Base-by-base conservation (phyloP, 768 basidiomycete species). In the Hericium alpestre region DNA sequence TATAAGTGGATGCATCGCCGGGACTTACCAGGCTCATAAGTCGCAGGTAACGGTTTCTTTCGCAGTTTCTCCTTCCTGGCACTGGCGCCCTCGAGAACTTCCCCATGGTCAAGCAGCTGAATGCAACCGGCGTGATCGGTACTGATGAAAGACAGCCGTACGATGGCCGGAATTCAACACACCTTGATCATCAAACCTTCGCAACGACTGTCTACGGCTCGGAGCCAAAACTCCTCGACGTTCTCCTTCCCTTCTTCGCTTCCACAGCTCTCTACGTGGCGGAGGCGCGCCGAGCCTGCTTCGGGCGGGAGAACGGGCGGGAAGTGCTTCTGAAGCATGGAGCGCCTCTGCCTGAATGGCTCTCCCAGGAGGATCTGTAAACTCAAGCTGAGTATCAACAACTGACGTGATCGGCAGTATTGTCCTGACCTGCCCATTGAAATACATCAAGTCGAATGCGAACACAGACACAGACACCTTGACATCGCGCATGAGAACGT, bases 171-270 rank as follows among this genome's bases (percentile, higher is more conserved):
- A 38, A 40, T 51, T 47, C 25, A 27, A 61, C 74, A 25, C 46
- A 84, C 87, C 71, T 96, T 96, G 65, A 95, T 79, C 93, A 96
- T 94, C 60, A 95, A 73, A n/a, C 93, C 93, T 69, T 96, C 93
- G 56, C 86, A 89, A 55, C 83, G 82, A 65, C 84, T 84, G 65
- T 82, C 80, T 22, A 92, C 77, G 2, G 89, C 85, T 57, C 75
- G 75, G 64, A 81, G 71, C 81, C 91, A 90, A 69, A 95, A 95
- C 5, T 73, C 77, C 67, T 87, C 79, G 7, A 95, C 76, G 12
- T 69, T 75, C n/a, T 77, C 77, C 56, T 78, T 75, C 13, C 83
- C 87, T 46, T 75, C 73, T 39, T 76, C 74, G 64, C 87, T 86
- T 60, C 84, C 82, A 58, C 82, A 80, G 57, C 79, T 86, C 62